These are phyloP conservation scores for Guyanaporus albipodus DNA, from an alignment of 768 basidiomycete genomes.

Conservation along the genomic window DNA sequence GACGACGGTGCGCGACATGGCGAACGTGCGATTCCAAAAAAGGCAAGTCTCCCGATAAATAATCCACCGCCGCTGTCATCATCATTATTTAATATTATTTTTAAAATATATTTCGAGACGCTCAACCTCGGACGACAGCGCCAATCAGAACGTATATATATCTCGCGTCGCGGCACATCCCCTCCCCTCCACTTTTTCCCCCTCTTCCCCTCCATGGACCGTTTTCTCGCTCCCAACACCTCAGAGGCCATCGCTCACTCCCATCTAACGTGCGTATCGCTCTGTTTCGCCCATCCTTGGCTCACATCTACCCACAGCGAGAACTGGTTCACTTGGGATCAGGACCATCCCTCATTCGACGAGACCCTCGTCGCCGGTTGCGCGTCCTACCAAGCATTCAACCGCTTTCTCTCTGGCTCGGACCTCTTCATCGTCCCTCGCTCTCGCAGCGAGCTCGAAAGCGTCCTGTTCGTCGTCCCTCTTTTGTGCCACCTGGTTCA, in stretches of 20 bases:
- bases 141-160: conserved; percentile 13
- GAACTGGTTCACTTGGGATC: conserved; percentile 66
- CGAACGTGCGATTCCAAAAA: conserved; percentile 28
- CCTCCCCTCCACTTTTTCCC: not conserved
- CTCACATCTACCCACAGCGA: conserved; percentile 48
- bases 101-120: conserved; percentile 9
- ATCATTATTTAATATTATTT: not conserved
- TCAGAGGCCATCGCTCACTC: conserved; percentile 70
- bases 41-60: conserved; percentile 11
- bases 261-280: conserved; percentile 54
- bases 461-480: conserved; percentile 53
- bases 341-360: conserved; percentile 63
- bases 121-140: conserved; percentile 2
- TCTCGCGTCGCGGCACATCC: too few relatives aligned
- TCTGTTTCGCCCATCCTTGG: conserved; percentile 10
- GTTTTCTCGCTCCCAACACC: conserved; percentile 68
- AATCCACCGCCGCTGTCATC: not conserved
- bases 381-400: conserved; percentile 78
- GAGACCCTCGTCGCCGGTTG: conserved; percentile 73
- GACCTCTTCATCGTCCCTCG: conserved; percentile 71
- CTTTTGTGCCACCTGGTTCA: not conserved
- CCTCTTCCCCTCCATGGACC: conserved; percentile 47
- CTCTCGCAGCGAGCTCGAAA: conserved; percentile 62
- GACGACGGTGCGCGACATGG: conserved; percentile 59
- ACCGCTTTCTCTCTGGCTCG: conserved; percentile 65